A percentile compares a stretch with the other conserved stretches of the same genome.
Evolutionary conservation across 2,329 filamentous ascomycete species (phyloP).

Genomic region (Coniochaeta prunicola): DNA sequence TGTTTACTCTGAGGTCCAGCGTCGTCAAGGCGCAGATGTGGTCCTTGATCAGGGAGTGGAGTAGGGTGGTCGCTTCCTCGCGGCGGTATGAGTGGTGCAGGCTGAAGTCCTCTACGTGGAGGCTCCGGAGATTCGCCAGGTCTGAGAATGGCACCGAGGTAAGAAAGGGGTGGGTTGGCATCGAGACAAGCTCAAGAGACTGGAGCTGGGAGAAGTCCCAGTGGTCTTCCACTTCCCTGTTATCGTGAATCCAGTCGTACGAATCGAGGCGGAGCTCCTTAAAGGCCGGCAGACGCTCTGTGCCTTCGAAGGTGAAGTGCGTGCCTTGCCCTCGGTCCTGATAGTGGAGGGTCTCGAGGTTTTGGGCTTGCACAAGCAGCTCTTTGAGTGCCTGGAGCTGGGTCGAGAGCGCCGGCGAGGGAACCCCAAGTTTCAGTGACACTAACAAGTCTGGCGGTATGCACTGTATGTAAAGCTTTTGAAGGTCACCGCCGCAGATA

Average conservation of each 20-base stretch:
- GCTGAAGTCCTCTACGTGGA: constrained; percentile 38
- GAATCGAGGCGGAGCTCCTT: constrained; percentile 32
- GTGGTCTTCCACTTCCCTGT: constrained; percentile 28
- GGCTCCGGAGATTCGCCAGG: constrained; percentile 25
- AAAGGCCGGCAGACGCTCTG: constrained; percentile 35
- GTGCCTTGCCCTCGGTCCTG: constrained; percentile 37
- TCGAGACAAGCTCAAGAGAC: constrained; percentile 32
- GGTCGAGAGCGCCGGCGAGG: constrained; percentile 31
- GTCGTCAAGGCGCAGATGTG: constrained; percentile 27
- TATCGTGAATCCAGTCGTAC: constrained; percentile 41
- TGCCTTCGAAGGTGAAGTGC: constrained; percentile 29
- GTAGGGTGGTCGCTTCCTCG: constrained; percentile 28
- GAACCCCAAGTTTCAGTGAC: constrained; percentile 31
- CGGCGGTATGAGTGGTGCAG: constrained; percentile 29
- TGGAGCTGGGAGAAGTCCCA: constrained; percentile 39
- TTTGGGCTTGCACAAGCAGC: constrained; percentile 28
- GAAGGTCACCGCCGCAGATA: constrained; percentile 14
- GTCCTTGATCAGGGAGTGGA: constrained; percentile 30
- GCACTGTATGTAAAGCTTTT: constrained; percentile 27
- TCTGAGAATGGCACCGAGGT: constrained; percentile 28
- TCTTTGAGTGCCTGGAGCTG: constrained; percentile 33
- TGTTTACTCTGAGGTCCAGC: constrained; percentile 35
- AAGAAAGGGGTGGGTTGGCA: constrained; percentile 38
- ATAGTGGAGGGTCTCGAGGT: constrained; percentile 32
- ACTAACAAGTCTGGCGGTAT: constrained; percentile 30